phyloP scores from a whole-genome alignment of 73 alveolate genomes.

The Blepharisma japonicum region DNA sequence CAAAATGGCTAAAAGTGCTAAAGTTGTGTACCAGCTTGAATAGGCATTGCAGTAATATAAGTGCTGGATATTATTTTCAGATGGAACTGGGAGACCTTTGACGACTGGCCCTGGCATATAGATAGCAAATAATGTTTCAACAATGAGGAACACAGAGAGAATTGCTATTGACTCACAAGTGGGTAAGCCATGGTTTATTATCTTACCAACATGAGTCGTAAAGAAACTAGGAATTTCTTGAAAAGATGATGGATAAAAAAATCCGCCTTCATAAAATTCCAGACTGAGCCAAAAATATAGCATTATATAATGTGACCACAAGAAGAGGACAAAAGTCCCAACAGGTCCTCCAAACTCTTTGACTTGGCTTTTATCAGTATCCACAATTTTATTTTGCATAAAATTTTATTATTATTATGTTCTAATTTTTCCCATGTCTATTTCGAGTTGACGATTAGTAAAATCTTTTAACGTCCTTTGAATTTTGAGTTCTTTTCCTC shows the following conservation, averaged over 20 bases:
- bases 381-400: conserved; percentile 3
- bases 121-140: conserved; percentile 13
- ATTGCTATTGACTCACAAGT: conserved; percentile 24
- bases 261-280: conserved; percentile 24
- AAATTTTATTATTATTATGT: too few species aligned
- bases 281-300: conserved; percentile 30
- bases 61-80: conserved; percentile 2
- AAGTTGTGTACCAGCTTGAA: conserved; percentile 25
- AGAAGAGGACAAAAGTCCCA: conserved; percentile 28
- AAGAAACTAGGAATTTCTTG: neutral
- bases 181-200: neutral
- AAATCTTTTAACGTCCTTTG: too few species aligned
- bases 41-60: conserved; percentile 31
- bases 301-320: conserved; percentile 32
- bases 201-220: neutral
- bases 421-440: too few species aligned
- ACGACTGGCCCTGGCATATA: conserved; percentile 32
- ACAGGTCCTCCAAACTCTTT: conserved; percentile 36
- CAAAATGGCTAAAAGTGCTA: neutral
- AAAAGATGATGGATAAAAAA: conserved; percentile 17
- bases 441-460: too few species aligned
- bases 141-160: neutral
- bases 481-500: too few species aligned
- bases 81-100: conserved; percentile 36
- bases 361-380: neutral